Conservation (phyloP, 2,329 filamentous ascomycete genomes). For the Colletotrichum graminicola region DNA sequence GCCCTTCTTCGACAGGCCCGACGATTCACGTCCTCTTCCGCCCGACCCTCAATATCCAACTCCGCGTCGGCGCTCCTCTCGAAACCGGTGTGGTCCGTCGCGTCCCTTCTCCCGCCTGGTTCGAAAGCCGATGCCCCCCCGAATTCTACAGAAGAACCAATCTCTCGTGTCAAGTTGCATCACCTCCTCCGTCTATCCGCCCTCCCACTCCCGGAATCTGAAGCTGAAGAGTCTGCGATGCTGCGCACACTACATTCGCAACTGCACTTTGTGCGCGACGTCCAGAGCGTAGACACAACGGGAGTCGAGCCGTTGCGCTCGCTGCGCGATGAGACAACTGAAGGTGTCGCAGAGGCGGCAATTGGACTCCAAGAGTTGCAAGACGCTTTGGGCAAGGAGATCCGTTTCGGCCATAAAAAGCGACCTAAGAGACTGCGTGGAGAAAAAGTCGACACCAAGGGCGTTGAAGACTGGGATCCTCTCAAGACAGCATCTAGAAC, state of each 20-base stretch:
- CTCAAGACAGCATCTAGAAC: slow-evolving; percentile 74
- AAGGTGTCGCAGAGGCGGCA: slow-evolving; percentile 66
- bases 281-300: slow-evolving; percentile 82
- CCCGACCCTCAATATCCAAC: slow-evolving; percentile 7
- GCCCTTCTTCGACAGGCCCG: slow-evolving; percentile 24
- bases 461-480: slow-evolving; percentile 77
- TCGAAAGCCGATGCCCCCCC: slow-evolving; percentile 45
- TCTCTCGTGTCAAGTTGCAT: slow-evolving; percentile 77
- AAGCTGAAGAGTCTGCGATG: slow-evolving; percentile 76
- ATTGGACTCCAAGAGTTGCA: slow-evolving; percentile 70
- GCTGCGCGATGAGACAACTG: slow-evolving; percentile 82
- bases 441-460: slow-evolving; percentile 54
- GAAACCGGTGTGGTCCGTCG: slow-evolving; percentile 85
- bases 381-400: slow-evolving; percentile 70
- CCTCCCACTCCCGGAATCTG: slow-evolving; percentile 76
- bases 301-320: slow-evolving; percentile 80
- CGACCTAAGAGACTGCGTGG: slow-evolving; percentile 56
- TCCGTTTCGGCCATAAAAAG: slow-evolving; percentile 67
- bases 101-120: slow-evolving; percentile 73
- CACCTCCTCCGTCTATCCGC: slow-evolving; percentile 92
- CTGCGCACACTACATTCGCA: slow-evolving; percentile 82
- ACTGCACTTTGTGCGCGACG: slow-evolving; percentile 88
- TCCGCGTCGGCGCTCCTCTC: slow-evolving; percentile 63
- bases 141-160: slow-evolving; percentile 52
- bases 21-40: slow-evolving; percentile 37